Evolutionary conservation across 257 asterid genomes (phyloP).

Genomic region (Salvia hispanica): DNA sequence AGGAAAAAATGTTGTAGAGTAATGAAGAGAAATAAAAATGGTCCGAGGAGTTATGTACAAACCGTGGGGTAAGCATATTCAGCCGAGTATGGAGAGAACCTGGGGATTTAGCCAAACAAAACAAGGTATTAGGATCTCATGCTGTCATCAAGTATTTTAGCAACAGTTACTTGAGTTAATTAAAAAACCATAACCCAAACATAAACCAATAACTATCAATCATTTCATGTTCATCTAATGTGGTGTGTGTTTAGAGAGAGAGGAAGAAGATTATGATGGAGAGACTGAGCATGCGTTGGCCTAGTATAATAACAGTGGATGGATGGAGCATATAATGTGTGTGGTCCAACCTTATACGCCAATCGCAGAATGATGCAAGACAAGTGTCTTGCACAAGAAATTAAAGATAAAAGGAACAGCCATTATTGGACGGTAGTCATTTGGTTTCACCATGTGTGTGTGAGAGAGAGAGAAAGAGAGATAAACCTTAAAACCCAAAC

Average conservation of each 20-base stretch:
- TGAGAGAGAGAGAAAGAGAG: constrained; percentile 24
- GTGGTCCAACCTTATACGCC: constrained; percentile 24
- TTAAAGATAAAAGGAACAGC: not conserved
- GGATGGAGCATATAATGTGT: constrained; percentile 1
- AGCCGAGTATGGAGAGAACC: constrained; percentile 82
- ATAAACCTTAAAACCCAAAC: constrained; percentile 11
- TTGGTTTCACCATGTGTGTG: constrained; percentile 27
- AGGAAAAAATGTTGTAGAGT: no score
- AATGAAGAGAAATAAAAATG: not conserved
- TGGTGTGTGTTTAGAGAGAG: not conserved
- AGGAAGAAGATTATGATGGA: not conserved
- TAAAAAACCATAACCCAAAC: not conserved
- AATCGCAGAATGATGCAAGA: constrained; percentile 31
- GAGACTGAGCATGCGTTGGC: constrained; percentile 7
- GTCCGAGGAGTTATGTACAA: constrained; percentile 35
- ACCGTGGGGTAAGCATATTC: constrained; percentile 77
- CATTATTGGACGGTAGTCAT: constrained; percentile 28
- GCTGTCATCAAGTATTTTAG: not conserved
- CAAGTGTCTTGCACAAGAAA: constrained; percentile 33
- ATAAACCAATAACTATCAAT: not conserved
- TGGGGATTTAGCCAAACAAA: constrained; percentile 36
- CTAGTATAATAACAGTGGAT: constrained; percentile 8
- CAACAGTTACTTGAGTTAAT: not conserved
- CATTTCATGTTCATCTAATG: not conserved
- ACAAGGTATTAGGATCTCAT: constrained; percentile 25